These are phyloP conservation scores for Dactylellina cionopaga DNA, from an alignment of 2,329 filamentous ascomycete genomes.

Conservation along the genomic window DNA sequence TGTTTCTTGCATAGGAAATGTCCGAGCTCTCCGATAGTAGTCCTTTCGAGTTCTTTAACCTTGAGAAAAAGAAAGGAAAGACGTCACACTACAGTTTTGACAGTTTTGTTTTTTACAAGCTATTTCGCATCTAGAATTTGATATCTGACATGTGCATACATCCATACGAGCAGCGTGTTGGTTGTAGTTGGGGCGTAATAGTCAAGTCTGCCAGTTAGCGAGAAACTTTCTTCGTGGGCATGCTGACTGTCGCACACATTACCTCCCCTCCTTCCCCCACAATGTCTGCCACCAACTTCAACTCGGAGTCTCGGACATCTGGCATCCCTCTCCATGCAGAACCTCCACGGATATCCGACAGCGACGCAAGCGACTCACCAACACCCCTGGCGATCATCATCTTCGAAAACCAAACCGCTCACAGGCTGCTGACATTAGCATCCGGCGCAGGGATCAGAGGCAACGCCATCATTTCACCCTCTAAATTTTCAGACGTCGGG, in stretches of 20 bases:
- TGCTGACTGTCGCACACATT: not conserved
- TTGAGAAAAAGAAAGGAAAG: too few species aligned
- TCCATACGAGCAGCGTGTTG: too few species aligned
- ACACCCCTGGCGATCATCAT: conserved; percentile 12
- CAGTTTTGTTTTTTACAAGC: too few species aligned
- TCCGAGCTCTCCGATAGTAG: too few species aligned
- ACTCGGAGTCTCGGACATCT: conserved; percentile 19
- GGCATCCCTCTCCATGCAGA: not conserved
- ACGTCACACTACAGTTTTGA: too few species aligned
- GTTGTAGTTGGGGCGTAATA: too few species aligned
- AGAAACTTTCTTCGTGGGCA: not conserved
- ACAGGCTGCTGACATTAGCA: conserved; percentile 8
- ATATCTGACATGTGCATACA: too few species aligned
- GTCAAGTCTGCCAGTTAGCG: not conserved
- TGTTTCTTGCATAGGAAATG: too few species aligned
- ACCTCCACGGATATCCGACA: not conserved
- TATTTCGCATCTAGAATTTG: too few species aligned
- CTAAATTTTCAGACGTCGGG: conserved; percentile 13
- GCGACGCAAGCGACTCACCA: not conserved
- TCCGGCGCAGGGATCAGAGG: conserved; percentile 21
- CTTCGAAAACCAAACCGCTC: conserved; percentile 14
- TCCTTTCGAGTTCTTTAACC: too few species aligned
- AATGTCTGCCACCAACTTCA: conserved; percentile 18
- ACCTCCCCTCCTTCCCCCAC: not conserved
- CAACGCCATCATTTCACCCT: conserved; percentile 14